Conservation (phyloP, 805 yeast species). For the Dipodascopsis uninucleata region DNA sequence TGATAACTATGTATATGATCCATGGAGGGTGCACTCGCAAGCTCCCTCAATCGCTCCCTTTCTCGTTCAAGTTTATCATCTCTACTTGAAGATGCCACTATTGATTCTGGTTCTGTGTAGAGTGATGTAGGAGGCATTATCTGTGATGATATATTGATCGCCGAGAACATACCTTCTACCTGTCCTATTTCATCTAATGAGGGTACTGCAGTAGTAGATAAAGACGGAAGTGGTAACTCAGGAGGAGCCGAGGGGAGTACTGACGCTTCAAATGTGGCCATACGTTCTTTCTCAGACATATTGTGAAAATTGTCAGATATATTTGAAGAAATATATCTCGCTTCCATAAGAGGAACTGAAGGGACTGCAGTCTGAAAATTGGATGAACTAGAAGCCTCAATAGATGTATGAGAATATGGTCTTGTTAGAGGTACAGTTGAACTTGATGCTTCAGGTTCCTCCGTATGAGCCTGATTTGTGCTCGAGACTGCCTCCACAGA, state of each 20-base stretch:
- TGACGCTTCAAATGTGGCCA: conserved; percentile 53
- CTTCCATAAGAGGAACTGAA: too few relatives aligned
- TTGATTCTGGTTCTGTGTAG: not conserved
- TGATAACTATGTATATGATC: not conserved
- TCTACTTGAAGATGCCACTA: not conserved
- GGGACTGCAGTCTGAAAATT: conserved; percentile 17
- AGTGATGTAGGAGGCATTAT: not conserved
- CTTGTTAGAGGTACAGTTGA: too few relatives aligned
- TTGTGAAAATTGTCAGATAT: not conserved
- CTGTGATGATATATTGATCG: not conserved
- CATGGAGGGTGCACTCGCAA: conserved; percentile 12
- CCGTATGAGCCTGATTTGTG: too few relatives aligned
- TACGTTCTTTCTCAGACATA: conserved; percentile 54
- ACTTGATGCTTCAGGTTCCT: too few relatives aligned
- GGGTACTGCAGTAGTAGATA: conserved; percentile 6
- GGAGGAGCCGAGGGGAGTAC: conserved; percentile 59
- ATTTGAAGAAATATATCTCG: too few relatives aligned
- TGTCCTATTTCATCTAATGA: conserved; percentile 8
- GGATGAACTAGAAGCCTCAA: conserved; percentile 29
- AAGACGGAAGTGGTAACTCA: not conserved
- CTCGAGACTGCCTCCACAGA: too few relatives aligned
- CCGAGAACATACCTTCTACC: not conserved
- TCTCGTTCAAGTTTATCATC: conserved; percentile 22
- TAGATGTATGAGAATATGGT: conserved; percentile 1
- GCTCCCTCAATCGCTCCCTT: conserved; percentile 10